Evolutionary conservation across 495 filamentous ascomycete genomes (phyloP).

Genomic region (Neurospora hispaniola): DNA sequence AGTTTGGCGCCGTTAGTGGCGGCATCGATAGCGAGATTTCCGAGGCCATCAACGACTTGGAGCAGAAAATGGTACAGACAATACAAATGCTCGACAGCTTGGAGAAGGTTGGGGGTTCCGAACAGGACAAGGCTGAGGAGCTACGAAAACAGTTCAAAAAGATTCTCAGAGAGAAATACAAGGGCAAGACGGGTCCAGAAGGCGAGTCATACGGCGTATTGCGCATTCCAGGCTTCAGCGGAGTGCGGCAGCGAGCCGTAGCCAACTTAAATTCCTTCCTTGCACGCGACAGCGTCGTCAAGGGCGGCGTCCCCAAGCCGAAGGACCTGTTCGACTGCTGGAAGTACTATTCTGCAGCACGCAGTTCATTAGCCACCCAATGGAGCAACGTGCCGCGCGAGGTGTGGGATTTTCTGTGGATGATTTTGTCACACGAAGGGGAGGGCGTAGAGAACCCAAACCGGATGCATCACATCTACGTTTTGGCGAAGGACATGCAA

Average conservation of each 20-base stretch:
- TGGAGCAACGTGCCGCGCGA: slow-evolving; percentile 35
- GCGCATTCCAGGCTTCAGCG: slow-evolving; percentile 18
- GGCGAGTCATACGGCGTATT: slow-evolving; percentile 13
- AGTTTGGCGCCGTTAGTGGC: slow-evolving; percentile 33
- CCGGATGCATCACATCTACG: slow-evolving; percentile 48
- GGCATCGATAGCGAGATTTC: slow-evolving; percentile 30
- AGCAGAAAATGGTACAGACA: slow-evolving; percentile 41
- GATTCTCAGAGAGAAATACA: slow-evolving; percentile 26
- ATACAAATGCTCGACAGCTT: slow-evolving; percentile 26
- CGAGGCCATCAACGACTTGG: slow-evolving; percentile 37
- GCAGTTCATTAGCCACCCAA: slow-evolving; percentile 33
- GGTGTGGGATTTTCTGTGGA: slow-evolving; percentile 48
- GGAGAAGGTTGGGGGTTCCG: slow-evolving; percentile 20
- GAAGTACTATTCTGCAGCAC: slow-evolving; percentile 33
- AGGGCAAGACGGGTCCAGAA: slow-evolving; percentile 22
- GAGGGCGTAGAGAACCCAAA: slow-evolving; percentile 31
- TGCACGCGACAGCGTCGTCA: slow-evolving; percentile 18
- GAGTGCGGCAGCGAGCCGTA: slow-evolving; percentile 13
- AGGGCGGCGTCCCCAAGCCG: slow-evolving; percentile 17
- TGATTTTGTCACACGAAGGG: slow-evolving; percentile 26
- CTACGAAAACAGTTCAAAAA: slow-evolving; percentile 22
- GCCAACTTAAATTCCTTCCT: slow-evolving; percentile 18
- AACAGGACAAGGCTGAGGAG: slow-evolving; percentile 24
- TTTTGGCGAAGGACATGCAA: slow-evolving; percentile 51
- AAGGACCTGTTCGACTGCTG: slow-evolving; percentile 27